phyloP scores from a whole-genome alignment of 2,329 filamentous ascomycete genomes.

The Dactylellina haptotyla region DNA sequence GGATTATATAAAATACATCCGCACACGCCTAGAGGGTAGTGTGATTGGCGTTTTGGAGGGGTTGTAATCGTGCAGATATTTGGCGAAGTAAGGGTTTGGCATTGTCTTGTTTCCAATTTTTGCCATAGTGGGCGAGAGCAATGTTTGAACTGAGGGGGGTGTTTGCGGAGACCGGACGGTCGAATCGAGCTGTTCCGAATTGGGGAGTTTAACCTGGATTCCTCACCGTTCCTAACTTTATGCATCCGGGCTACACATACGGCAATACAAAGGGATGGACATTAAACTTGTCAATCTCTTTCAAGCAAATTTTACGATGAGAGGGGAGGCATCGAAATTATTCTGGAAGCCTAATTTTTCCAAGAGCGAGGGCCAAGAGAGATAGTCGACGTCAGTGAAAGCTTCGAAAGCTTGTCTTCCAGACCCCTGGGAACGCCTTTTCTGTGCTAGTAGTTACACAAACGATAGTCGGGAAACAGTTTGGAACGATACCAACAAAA shows the following conservation, averaged over 20 bases:
- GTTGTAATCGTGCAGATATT: not conserved
- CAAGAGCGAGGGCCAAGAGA: slow-evolving; percentile 10
- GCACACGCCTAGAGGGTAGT: not conserved
- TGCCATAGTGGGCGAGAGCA: not conserved
- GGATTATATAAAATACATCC: slow-evolving; percentile 3
- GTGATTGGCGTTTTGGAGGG: not conserved
- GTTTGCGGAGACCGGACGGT: slow-evolving; percentile 13
- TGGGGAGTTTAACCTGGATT: slow-evolving; percentile 9
- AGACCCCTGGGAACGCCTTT: not conserved
- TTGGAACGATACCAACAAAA: not conserved
- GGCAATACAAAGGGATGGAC: not conserved
- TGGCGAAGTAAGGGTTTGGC: slow-evolving; percentile 6
- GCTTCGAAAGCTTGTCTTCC: slow-evolving; percentile 40
- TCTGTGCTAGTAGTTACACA: not conserved
- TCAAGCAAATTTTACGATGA: not conserved
- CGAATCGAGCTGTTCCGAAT: slow-evolving; percentile 35
- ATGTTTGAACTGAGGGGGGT: slow-evolving; percentile 31
- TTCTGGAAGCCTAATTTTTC: slow-evolving; percentile 21
- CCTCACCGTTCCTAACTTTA: slow-evolving; percentile 7
- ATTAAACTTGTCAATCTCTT: slow-evolving; percentile 3
- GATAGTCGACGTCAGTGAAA: slow-evolving; percentile 6
- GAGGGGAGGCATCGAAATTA: not conserved
- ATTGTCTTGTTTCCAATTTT: slow-evolving; percentile 17
- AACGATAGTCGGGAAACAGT: not conserved
- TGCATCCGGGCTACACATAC: slow-evolving; percentile 16